A percentile compares a stretch with the other conserved stretches of the same genome.
These are phyloP conservation scores for Neospermospora avenae DNA, from an alignment of 2,329 filamentous ascomycete species.

Conservation along the genomic window DNA sequence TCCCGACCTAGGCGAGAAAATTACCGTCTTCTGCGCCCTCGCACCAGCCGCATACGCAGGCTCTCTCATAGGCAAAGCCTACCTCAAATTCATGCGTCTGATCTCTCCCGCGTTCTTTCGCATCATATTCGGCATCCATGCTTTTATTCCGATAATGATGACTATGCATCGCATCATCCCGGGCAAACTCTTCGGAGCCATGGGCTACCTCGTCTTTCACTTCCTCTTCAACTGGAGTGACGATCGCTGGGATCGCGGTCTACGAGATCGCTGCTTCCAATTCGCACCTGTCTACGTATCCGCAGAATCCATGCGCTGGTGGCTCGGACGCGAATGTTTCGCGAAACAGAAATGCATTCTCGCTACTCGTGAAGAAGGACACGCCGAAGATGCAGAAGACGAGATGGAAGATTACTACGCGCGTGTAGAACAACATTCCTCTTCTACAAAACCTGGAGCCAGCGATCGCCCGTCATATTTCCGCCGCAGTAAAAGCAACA, in stretches of 20 bases:
- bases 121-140: conserved; percentile 83
- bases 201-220: conserved; percentile 86
- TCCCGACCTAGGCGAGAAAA: conserved; percentile 75
- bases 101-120: conserved; percentile 76
- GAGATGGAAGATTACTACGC: conserved; percentile 33
- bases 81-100: conserved; percentile 86
- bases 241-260: conserved; percentile 73
- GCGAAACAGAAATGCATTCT: conserved; percentile 83
- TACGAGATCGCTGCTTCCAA: conserved; percentile 82
- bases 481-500: conserved; percentile 14
- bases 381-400: conserved; percentile 51
- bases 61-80: conserved; percentile 77
- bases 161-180: conserved; percentile 48
- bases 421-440: background rate
- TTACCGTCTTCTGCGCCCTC: conserved; percentile 87
- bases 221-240: conserved; percentile 91
- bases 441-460: background rate
- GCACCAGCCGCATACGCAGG: conserved; percentile 90
- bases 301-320: conserved; percentile 91
- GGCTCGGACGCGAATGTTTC: conserved; percentile 86
- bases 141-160: conserved; percentile 82
- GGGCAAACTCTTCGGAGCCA: conserved; percentile 66
- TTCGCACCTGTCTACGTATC: conserved; percentile 90
- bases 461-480: background rate
- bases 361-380: conserved; percentile 69